Conservation (phyloP, 2,329 filamentous ascomycete species). For the Sporothrix schenckii region DNA sequence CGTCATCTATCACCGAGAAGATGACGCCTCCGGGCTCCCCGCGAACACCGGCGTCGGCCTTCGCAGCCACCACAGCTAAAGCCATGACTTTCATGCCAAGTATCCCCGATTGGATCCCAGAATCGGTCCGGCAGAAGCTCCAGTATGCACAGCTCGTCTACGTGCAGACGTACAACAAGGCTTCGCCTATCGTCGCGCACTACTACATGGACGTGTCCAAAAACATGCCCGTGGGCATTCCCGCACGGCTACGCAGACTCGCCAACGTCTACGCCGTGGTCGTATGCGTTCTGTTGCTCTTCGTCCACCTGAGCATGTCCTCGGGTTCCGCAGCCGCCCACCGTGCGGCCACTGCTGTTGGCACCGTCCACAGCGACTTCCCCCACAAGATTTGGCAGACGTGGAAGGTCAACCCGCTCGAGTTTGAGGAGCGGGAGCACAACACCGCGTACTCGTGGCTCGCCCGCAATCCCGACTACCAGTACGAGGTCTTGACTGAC, state of each 20-base stretch:
- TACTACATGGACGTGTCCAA: constrained; percentile 1
- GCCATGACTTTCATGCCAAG: constrained; percentile 21
- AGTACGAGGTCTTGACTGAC: constrained; percentile 72
- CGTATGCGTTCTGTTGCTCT: constrained; percentile 27
- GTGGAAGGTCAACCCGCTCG: constrained; percentile 70
- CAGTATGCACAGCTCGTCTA: constrained; percentile 23
- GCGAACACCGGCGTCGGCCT: constrained; percentile 26
- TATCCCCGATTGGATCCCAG: constrained; percentile 29
- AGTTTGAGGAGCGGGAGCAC: constrained; percentile 66
- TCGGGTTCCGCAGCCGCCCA: neutral
- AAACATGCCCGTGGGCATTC: constrained; percentile 28
- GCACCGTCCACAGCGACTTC: constrained; percentile 46
- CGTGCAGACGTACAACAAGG: neutral
- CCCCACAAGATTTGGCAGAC: constrained; percentile 76
- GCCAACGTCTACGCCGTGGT: constrained; percentile 33
- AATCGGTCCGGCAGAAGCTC: neutral
- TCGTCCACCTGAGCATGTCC: constrained; percentile 30
- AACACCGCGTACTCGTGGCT: constrained; percentile 66
- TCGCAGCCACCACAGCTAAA: constrained; percentile 27
- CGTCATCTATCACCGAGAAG: constrained; percentile 34
- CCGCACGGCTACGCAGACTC: constrained; percentile 32
- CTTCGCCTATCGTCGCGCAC: neutral
- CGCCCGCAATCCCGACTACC: constrained; percentile 64
- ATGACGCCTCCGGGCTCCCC: constrained; percentile 33
- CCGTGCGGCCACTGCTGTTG: constrained; percentile 12